A percentile compares a stretch with the other conserved stretches of the same genome.
Evolutionary conservation across 345 rosid species (phyloP).

Genomic region (Hibiscus syriacus): DNA sequence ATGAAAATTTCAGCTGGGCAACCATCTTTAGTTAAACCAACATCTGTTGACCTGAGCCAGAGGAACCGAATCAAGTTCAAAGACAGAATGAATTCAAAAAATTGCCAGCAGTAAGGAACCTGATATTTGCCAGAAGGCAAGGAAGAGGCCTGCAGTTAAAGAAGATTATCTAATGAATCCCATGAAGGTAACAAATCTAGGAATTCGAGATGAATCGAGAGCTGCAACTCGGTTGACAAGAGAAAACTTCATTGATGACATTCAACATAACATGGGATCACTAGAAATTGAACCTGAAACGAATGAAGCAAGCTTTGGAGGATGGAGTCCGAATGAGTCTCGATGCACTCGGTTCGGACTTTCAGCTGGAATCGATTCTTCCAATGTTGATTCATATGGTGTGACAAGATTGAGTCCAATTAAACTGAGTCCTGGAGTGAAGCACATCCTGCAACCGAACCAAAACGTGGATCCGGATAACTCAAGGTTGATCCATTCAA

Average conservation of each 20-base stretch:
- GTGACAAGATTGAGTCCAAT: conserved; percentile 23
- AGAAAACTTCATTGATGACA: too few relatives aligned
- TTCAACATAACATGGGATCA: too few relatives aligned
- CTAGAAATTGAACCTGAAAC: too few relatives aligned
- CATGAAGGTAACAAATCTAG: conserved; percentile 23
- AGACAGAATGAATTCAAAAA: conserved; percentile 18
- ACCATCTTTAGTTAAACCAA: too few relatives aligned
- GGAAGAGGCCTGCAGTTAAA: conserved; percentile 25
- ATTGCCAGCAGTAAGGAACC: conserved; percentile 13
- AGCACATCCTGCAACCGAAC: conserved; percentile 34
- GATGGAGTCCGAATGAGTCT: conserved; percentile 14
- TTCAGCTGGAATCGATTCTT: conserved; percentile 15
- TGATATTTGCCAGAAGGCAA: conserved; percentile 18
- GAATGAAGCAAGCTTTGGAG: conserved; percentile 2
- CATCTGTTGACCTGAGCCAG: conserved; percentile 19
- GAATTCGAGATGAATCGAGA: conserved; percentile 18
- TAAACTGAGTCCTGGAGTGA: conserved; percentile 37
- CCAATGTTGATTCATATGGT: conserved; percentile 9
- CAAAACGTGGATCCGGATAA: conserved; percentile 16
- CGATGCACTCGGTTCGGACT: conserved; percentile 1
- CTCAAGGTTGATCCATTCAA: conserved; percentile 29
- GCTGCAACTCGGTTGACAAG: conserved; percentile 10
- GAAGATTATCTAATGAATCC: conserved; percentile 19
- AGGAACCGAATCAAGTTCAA: conserved; percentile 17
- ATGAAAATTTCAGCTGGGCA: conserved; percentile 26